These are phyloP conservation scores for Fomitopsis schrenkii DNA, from an alignment of 1,284 basidiomycete genomes.

Conservation along the genomic window DNA sequence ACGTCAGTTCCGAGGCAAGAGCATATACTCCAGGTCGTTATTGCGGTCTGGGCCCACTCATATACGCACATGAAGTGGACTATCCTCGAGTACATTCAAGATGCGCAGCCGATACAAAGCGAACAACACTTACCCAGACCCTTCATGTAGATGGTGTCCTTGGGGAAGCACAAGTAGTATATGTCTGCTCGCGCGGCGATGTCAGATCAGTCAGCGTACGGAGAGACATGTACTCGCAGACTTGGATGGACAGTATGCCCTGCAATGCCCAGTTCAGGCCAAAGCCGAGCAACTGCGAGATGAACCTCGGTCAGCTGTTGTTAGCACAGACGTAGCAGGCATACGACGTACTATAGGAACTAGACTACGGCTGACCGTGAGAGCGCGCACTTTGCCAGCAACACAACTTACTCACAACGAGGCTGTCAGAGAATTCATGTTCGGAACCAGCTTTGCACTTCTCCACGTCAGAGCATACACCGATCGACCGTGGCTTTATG, in stretches of 20 bases:
- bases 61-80: background rate
- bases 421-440: too few species aligned
- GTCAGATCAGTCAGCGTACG: background rate
- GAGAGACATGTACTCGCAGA: background rate
- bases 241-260: background rate
- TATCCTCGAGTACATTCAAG: background rate
- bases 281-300: background rate
- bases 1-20: background rate
- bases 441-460: too few species aligned
- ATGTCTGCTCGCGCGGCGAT: background rate
- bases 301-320: background rate
- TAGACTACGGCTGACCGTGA: background rate
- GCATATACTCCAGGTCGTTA: background rate
- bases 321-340: background rate
- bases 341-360: background rate
- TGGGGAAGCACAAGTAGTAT: background rate
- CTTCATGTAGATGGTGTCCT: background rate
- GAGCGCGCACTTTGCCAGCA: too few species aligned
- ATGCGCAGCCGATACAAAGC: background rate
- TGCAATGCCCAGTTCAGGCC: slow-evolving; percentile 1
- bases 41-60: background rate
- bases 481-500: too few species aligned
- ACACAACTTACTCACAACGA: too few species aligned
- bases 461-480: too few species aligned
- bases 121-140: background rate